These are phyloP conservation scores for Boletus pseudopeckii DNA, from an alignment of 768 basidiomycete species.

Conservation along the genomic window DNA sequence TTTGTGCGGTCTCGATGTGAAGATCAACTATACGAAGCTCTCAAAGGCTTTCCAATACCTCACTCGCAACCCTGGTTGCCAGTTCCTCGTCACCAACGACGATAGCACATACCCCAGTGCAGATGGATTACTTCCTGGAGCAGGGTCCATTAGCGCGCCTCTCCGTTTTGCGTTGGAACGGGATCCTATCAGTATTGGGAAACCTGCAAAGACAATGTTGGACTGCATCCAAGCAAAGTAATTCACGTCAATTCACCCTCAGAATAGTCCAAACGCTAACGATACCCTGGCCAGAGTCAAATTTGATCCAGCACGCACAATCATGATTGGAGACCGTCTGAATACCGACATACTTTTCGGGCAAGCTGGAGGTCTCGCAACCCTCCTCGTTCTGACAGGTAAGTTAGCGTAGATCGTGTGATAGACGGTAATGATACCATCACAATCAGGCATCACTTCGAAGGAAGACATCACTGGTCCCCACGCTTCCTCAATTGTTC, in stretches of 20 bases:
- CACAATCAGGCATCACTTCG: conserved; percentile 64
- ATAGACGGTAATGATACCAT: not conserved
- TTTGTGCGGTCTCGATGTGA: conserved; percentile 86
- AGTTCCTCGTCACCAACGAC: conserved; percentile 88
- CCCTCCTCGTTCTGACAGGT: conserved; percentile 93
- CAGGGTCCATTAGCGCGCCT: conserved; percentile 81
- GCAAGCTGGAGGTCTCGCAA: conserved; percentile 77
- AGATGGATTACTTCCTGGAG: conserved; percentile 75
- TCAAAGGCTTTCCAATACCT: conserved; percentile 92
- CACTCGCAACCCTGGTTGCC: conserved; percentile 70
- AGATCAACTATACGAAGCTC: conserved; percentile 90
- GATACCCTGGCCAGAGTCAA: conserved; percentile 54
- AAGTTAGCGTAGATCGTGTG: conserved; percentile 11
- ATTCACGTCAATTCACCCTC: conserved; percentile 10
- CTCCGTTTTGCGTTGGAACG: conserved; percentile 67
- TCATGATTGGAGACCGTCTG: conserved; percentile 96
- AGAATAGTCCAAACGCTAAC: conserved; percentile 8
- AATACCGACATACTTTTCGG: conserved; percentile 97
- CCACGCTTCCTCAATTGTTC: conserved; percentile 66
- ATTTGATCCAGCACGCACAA: conserved; percentile 80
- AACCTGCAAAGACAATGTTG: conserved; percentile 88
- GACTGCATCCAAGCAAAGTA: conserved; percentile 86
- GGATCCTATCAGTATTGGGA: conserved; percentile 80
- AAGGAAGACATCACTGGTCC: conserved; percentile 72
- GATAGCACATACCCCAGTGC: conserved; percentile 87